Base-by-base conservation (phyloP, 352 stramenopile species). In the Phytophthora colocasiae region DNA sequence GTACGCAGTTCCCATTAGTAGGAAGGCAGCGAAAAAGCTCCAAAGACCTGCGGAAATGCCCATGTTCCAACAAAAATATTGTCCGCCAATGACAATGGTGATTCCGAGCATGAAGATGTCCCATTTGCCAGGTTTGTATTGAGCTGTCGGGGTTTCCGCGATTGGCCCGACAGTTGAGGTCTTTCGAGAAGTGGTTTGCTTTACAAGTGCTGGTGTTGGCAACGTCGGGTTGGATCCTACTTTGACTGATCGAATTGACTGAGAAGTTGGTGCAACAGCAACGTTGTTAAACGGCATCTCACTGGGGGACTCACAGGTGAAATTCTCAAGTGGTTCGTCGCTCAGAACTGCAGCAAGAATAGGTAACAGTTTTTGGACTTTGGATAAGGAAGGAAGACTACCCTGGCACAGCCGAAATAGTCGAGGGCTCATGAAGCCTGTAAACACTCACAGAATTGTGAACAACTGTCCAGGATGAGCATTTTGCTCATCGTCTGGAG, bases 11-110 rank as follows among this genome's bases (percentile, higher is more conserved):
- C 58, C 63, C 6, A 81, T 79, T 14, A 88, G 48, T 1, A 83
- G 6, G 44, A 76, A 84, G 3, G 64, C 48, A 38, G 86, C 55
- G 9, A 79, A 57, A 29, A 78, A 83, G 64, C 63, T 80, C 47
- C 63, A 79, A 17, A 88, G 40, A 10, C 80, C 80, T 7, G 72
- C 75, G 3, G 56, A 34, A 15, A 88, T 60, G 0, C 80, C 77
- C 5, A 47, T 64, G 24, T 86, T 86, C 80, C 80, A 88, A 8
- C 57, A 69, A 41, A 88, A 80, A 48, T 81, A 85, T 55, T 88
- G 77, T 8, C 77, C 80, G 1, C 76, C 80, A 14, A 88, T 75
- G 41, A 85, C 80, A 29, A 86, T 80, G 1, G 77, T 83, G 41
- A 88, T 79, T 4, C 80, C 80, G 7, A 88, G 68, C 26, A 83